Conservation (phyloP, 2,329 filamentous ascomycete species). For the Pseudovirgaria hyperparasitica region DNA sequence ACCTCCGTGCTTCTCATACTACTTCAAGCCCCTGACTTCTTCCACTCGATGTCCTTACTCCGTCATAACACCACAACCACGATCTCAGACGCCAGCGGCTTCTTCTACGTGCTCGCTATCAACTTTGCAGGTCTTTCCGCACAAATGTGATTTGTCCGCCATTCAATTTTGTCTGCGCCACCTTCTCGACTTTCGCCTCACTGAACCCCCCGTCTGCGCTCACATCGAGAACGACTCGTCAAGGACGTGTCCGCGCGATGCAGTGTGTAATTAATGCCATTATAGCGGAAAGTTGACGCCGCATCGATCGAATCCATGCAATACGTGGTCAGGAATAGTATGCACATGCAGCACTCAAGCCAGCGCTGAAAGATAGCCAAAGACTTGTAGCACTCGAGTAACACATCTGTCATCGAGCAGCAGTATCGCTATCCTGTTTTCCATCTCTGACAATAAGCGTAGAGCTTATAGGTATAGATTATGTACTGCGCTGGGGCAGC, state of each 20-base stretch:
- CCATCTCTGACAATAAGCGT: not conserved
- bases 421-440: constrained; percentile 7
- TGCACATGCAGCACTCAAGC: constrained; percentile 6
- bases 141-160: constrained; percentile 12
- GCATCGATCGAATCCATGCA: constrained; percentile 16
- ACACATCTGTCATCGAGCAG: constrained; percentile 13
- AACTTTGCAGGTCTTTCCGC: constrained; percentile 9
- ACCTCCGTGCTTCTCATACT: too few species aligned
- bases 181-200: constrained; percentile 3
- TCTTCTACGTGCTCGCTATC: constrained; percentile 8
- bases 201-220: constrained; percentile 3
- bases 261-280: constrained; percentile 10
- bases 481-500: too few species aligned
- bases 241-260: constrained; percentile 8
- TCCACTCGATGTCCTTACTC: too few species aligned
- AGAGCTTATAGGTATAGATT: too few species aligned
- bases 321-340: constrained; percentile 21
- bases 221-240: constrained; percentile 5
- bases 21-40: too few species aligned
- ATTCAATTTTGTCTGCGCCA: constrained; percentile 7
- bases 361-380: constrained; percentile 8
- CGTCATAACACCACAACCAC: too few species aligned
- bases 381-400: constrained; percentile 15
- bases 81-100: too few species aligned
- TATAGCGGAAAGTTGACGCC: constrained; percentile 15